Evolutionary conservation across 192 early-diverging fungal species (phyloP).

Genomic region (Entomortierella parvispora): DNA sequence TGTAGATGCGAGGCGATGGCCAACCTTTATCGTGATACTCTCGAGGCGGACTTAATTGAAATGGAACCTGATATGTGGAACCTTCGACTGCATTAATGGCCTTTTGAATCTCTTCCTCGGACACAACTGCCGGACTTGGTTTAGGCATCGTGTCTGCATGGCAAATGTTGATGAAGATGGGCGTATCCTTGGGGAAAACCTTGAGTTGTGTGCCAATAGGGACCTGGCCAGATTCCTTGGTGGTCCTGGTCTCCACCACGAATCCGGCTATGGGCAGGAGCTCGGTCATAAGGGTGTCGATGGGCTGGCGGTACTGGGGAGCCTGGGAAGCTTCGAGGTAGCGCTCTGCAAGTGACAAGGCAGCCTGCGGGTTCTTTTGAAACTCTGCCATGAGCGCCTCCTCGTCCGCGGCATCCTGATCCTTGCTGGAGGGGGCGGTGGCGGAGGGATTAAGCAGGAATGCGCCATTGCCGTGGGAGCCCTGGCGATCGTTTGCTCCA

Average conservation of each 20-base stretch:
- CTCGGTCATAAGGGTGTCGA: conserved; percentile 31
- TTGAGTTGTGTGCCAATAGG: conserved; percentile 19
- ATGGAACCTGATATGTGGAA: conserved; percentile 70
- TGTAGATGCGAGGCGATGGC: neutral
- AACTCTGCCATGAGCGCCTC: conserved; percentile 43
- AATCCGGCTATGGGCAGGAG: conserved; percentile 64
- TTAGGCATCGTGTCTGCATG: conserved; percentile 63
- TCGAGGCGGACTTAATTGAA: conserved; percentile 62
- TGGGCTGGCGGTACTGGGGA: conserved; percentile 15
- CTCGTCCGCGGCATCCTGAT: conserved; percentile 31
- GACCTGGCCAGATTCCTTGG: conserved; percentile 11
- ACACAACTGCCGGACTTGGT: conserved; percentile 51
- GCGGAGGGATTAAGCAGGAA: conserved; percentile 16
- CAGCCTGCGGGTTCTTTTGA: conserved; percentile 55
- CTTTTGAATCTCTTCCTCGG: conserved; percentile 71
- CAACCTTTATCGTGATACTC: conserved; percentile 66
- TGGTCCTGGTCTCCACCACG: conserved; percentile 59
- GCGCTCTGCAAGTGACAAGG: conserved; percentile 31
- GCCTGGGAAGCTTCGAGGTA: conserved; percentile 32
- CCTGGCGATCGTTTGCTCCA: conserved; percentile 4
- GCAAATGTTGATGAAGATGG: conserved; percentile 76
- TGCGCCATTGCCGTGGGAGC: too few species aligned
- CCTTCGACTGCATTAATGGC: conserved; percentile 70
- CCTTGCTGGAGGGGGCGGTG: neutral
- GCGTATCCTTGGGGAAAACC: conserved; percentile 49